Percentiles rank a stretch among this genome's conserved stretches.
Conservation (phyloP, 1,139 yeast species). For the Diutina ranongensis region DNA sequence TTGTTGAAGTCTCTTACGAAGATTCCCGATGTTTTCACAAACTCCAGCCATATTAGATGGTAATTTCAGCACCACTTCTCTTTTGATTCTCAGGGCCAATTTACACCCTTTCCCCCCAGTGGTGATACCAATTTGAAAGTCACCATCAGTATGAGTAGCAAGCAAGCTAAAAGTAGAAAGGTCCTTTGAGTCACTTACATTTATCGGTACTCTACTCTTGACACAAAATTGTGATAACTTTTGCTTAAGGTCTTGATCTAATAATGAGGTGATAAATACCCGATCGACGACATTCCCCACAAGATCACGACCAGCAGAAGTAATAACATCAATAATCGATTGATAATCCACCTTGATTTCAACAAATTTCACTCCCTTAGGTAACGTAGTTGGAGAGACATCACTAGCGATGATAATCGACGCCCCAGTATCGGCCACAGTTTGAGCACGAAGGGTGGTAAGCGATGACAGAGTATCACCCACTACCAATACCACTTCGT, state of each 20-base stretch:
- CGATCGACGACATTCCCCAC: slow-evolving; percentile 60
- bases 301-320: slow-evolving; percentile 47
- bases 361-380: neutral
- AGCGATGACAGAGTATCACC: neutral
- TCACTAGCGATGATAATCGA: neutral
- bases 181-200: slow-evolving; percentile 64
- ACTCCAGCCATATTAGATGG: slow-evolving; percentile 64
- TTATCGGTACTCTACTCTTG: slow-evolving; percentile 64
- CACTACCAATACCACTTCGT: neutral
- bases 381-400: neutral
- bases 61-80: slow-evolving; percentile 56
- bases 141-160: slow-evolving; percentile 62
- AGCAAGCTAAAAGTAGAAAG: slow-evolving; percentile 66
- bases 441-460: neutral
- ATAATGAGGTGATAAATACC: slow-evolving; percentile 50
- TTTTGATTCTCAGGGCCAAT: slow-evolving; percentile 64
- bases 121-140: slow-evolving; percentile 72
- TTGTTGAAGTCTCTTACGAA: slow-evolving; percentile 44
- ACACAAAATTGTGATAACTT: slow-evolving; percentile 39
- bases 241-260: slow-evolving; percentile 18
- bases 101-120: slow-evolving; percentile 89
- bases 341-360: neutral
- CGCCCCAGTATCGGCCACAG: neutral
- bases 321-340: slow-evolving; percentile 14
- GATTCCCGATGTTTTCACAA: slow-evolving; percentile 55